phyloP scores from a whole-genome alignment of 768 basidiomycete genomes.

The Cubamyces sp. region DNA sequence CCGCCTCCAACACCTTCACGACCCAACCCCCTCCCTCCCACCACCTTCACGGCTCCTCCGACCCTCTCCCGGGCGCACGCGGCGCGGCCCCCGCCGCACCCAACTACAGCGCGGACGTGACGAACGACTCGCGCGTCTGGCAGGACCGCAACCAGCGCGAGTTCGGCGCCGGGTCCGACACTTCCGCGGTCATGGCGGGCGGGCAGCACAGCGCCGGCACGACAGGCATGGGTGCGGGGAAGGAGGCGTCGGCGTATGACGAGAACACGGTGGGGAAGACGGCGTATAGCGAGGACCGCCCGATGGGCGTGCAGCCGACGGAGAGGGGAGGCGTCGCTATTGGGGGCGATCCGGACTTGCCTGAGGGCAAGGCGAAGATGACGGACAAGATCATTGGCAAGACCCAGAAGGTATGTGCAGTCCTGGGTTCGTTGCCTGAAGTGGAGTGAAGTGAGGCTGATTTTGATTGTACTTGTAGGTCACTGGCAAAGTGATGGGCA shows the following conservation, averaged over 20 bases:
- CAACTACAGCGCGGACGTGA: conserved; percentile 46
- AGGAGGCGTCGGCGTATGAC: background rate
- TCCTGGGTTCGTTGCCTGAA: background rate
- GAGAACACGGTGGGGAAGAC: background rate
- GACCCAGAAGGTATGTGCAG: conserved; percentile 50
- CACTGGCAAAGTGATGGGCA: conserved; percentile 51
- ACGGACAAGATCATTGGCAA: conserved; percentile 63
- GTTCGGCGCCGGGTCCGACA: conserved; percentile 30
- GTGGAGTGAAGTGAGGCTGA: background rate
- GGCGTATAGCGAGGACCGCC: conserved; percentile 33
- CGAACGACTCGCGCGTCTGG: conserved; percentile 38
- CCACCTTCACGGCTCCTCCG: conserved; percentile 51
- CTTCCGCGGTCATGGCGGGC: conserved; percentile 28
- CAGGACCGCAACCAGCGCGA: conserved; percentile 26
- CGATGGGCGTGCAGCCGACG: conserved; percentile 42
- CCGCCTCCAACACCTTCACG: conserved; percentile 10
- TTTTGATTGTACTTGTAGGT: conserved; percentile 38
- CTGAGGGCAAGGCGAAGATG: conserved; percentile 46
- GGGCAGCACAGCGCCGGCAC: conserved; percentile 23
- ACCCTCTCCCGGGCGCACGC: conserved; percentile 50
- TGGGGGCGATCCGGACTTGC: conserved; percentile 38
- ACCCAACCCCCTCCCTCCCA: conserved; percentile 40
- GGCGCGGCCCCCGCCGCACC: conserved; percentile 31
- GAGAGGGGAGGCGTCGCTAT: conserved; percentile 43
- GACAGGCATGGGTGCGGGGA: background rate